phyloP scores from a whole-genome alignment of 2,329 filamentous ascomycete species.

The Apiospora kogelbergensis region DNA sequence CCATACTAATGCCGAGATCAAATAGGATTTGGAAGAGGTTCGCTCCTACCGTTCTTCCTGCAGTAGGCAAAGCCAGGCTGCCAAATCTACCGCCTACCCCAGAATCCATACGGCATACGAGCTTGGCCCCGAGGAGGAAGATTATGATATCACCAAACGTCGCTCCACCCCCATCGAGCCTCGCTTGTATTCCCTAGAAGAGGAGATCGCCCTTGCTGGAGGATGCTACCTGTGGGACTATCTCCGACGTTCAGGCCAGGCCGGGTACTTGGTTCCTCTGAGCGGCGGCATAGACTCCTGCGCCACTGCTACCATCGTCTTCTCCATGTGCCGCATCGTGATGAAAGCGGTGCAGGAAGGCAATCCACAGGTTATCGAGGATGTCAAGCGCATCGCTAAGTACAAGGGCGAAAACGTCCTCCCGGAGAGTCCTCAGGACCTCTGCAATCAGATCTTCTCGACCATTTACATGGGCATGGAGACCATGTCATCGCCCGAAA shows the following conservation, averaged over 20 bases:
- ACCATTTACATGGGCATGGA: constrained; percentile 69
- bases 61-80: constrained; percentile 59
- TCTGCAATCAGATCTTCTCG: constrained; percentile 48
- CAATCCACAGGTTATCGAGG: constrained; percentile 37
- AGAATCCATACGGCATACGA: constrained; percentile 39
- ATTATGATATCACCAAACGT: constrained; percentile 38
- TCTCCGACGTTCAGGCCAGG: constrained; percentile 46
- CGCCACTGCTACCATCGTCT: constrained; percentile 48
- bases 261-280: constrained; percentile 58
- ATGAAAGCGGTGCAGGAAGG: constrained; percentile 47
- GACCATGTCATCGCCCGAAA: constrained; percentile 66
- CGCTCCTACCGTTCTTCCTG: constrained; percentile 57
- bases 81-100: constrained; percentile 45
- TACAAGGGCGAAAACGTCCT: constrained; percentile 30
- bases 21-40: constrained; percentile 74
- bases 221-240: constrained; percentile 70
- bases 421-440: constrained; percentile 58
- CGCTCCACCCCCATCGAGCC: constrained; percentile 46
- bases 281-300: constrained; percentile 58
- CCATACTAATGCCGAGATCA: too few relatives aligned
- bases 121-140: constrained; percentile 35
- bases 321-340: constrained; percentile 55
- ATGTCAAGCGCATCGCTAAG: constrained; percentile 37
- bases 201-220: constrained; percentile 65
- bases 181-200: constrained; percentile 60